Conservation (phyloP, 2,329 filamentous ascomycete genomes). For the Neonectria sp. region DNA sequence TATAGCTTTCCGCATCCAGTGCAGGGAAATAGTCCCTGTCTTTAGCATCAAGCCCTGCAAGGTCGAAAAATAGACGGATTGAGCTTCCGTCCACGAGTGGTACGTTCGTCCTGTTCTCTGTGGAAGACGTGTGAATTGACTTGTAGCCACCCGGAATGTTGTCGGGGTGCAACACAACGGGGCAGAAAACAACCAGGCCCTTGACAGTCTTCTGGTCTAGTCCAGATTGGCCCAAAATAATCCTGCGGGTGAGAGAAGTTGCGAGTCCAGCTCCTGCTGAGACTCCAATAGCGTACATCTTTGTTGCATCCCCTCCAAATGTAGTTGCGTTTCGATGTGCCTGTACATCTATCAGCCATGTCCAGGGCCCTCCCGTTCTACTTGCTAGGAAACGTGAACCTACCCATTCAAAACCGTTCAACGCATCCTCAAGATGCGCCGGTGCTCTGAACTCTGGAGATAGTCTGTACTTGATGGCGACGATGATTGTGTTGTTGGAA, state of each 20-base stretch:
- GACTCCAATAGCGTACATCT: neutral
- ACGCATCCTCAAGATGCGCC: neutral
- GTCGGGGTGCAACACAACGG: neutral
- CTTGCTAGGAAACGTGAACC: neutral
- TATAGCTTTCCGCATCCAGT: no score
- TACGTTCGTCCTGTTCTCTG: neutral
- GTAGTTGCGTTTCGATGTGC: neutral
- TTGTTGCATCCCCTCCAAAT: neutral
- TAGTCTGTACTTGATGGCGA: neutral
- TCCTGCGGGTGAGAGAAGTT: neutral
- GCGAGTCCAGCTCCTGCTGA: neutral
- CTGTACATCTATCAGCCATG: neutral
- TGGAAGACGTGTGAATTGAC: neutral
- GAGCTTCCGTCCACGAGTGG: neutral
- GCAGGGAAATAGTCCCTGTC: neutral
- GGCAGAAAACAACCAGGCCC: neutral
- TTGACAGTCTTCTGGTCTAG: neutral
- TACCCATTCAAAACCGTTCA: neutral
- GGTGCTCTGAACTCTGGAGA: neutral
- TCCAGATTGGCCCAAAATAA: neutral
- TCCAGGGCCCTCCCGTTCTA: no score
- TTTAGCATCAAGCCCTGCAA: neutral
- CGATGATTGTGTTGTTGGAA: neutral
- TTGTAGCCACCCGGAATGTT: neutral
- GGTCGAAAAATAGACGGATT: neutral